A percentile compares a stretch with the other conserved stretches of the same genome.
These are phyloP conservation scores for Sideroxylon spinosum DNA, from an alignment of 179 eudicot genomes.

Conservation along the genomic window DNA sequence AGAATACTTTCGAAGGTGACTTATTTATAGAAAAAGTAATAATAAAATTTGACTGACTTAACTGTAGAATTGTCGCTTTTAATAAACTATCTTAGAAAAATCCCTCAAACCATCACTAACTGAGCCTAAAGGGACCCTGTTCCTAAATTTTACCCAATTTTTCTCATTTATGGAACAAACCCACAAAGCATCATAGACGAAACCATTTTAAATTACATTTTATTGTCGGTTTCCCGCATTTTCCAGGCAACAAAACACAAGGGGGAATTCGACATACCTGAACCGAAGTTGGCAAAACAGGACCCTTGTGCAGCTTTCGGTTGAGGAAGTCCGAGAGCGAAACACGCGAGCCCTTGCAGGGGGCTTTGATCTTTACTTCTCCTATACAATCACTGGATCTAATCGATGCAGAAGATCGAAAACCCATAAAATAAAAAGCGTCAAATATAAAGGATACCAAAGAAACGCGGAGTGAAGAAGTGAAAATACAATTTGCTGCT, in stretches of 20 bases:
- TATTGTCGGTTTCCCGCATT: not conserved
- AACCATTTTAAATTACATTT: not conserved
- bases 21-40: too few relatives aligned
- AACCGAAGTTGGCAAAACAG: slow-evolving; percentile 39
- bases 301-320: slow-evolving; percentile 40
- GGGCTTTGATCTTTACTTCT: slow-evolving; percentile 12
- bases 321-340: slow-evolving; percentile 55
- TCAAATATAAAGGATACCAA: not conserved
- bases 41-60: too few relatives aligned
- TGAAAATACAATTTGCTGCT: not conserved
- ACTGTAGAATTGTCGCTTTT: too few relatives aligned
- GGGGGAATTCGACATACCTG: slow-evolving; percentile 15
- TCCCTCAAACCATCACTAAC: not conserved
- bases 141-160: not conserved
- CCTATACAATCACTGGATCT: slow-evolving; percentile 18
- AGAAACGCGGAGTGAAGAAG: too few relatives aligned
- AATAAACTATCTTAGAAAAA: too few relatives aligned
- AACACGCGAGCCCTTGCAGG: slow-evolving; percentile 15
- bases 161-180: not conserved
- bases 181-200: not conserved
- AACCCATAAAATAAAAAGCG: not conserved
- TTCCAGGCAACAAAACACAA: not conserved
- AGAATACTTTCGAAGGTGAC: too few relatives aligned
- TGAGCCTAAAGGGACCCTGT: not conserved
- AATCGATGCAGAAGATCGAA: not conserved